Evolutionary conservation across 2,329 filamentous ascomycete species (phyloP).

Genomic region (Botryotinia convoluta): DNA sequence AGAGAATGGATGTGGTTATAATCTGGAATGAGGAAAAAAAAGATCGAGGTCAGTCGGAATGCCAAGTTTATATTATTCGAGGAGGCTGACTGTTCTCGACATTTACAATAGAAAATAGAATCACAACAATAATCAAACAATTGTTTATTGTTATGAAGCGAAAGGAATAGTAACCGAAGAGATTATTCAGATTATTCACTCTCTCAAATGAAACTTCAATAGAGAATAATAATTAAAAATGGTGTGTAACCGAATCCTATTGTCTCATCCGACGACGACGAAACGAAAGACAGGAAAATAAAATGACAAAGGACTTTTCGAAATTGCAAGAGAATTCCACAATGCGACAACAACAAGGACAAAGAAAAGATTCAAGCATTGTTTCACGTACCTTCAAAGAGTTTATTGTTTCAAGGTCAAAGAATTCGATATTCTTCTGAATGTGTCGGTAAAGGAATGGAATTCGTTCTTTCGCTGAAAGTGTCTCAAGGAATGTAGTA

Average conservation of each 20-base stretch:
- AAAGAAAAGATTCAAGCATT: not conserved
- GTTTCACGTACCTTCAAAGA: constrained; percentile 11
- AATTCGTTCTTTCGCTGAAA: constrained; percentile 11
- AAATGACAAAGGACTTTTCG: not conserved
- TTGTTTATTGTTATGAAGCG: not conserved
- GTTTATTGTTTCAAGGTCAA: not conserved
- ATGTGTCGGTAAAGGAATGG: constrained; percentile 7
- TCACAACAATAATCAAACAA: not conserved
- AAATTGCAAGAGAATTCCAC: not conserved
- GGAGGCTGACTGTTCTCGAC: not conserved
- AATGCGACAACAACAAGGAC: too few species aligned
- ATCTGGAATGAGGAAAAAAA: constrained; percentile 10
- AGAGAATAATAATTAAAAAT: not conserved
- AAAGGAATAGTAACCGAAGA: not conserved
- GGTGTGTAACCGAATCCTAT: not conserved
- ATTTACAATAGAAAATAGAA: not conserved
- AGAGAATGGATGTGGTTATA: not conserved
- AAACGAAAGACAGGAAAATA: not conserved
- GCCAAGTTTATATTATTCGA: constrained; percentile 14
- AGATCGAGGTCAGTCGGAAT: not conserved
- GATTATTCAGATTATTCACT: not conserved
- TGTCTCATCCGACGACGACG: not conserved
- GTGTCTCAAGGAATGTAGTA: constrained; percentile 1
- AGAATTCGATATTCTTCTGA: constrained; percentile 5
- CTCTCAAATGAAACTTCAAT: not conserved